Conservation (phyloP, 495 filamentous ascomycete genomes). For the Xylaria bambusicola region DNA sequence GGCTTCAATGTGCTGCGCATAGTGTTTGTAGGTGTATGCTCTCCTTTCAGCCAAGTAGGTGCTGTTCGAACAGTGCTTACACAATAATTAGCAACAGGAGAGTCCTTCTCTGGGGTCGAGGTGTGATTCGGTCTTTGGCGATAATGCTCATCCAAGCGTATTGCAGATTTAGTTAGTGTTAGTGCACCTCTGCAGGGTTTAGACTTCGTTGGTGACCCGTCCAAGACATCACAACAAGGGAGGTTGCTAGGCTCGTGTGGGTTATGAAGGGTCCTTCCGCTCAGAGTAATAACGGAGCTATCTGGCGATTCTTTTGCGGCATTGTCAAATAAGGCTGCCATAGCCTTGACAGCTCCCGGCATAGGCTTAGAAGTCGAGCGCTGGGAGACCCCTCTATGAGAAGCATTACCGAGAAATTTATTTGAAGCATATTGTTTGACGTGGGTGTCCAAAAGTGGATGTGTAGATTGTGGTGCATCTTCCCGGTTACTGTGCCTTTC, state of each 20-base stretch:
- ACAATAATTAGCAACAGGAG: background rate
- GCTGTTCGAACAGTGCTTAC: background rate
- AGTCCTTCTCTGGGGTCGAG: background rate
- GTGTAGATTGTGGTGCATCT: background rate
- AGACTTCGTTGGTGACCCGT: slow-evolving; percentile 17
- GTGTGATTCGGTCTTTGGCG: background rate
- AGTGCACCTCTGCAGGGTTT: background rate
- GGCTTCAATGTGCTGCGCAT: slow-evolving; percentile 15
- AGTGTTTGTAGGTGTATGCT: slow-evolving; percentile 10
- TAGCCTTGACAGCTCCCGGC: slow-evolving; percentile 43
- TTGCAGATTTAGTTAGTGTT: background rate
- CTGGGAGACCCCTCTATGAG: background rate
- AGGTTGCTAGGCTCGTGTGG: slow-evolving; percentile 24
- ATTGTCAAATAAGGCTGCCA: slow-evolving; percentile 47
- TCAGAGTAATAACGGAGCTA: background rate
- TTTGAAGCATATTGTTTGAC: background rate
- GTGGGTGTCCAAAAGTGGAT: background rate
- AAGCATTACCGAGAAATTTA: background rate
- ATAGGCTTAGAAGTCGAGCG: slow-evolving; percentile 26
- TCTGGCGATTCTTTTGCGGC: slow-evolving; percentile 22
- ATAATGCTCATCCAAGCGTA: background rate
- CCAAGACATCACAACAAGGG: slow-evolving; percentile 29
- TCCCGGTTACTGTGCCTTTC: slow-evolving; percentile 16
- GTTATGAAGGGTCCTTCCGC: slow-evolving; percentile 1
- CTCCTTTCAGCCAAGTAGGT: background rate